phyloP scores from a whole-genome alignment of 2,329 filamentous ascomycete species.

The Fusarium sororula region DNA sequence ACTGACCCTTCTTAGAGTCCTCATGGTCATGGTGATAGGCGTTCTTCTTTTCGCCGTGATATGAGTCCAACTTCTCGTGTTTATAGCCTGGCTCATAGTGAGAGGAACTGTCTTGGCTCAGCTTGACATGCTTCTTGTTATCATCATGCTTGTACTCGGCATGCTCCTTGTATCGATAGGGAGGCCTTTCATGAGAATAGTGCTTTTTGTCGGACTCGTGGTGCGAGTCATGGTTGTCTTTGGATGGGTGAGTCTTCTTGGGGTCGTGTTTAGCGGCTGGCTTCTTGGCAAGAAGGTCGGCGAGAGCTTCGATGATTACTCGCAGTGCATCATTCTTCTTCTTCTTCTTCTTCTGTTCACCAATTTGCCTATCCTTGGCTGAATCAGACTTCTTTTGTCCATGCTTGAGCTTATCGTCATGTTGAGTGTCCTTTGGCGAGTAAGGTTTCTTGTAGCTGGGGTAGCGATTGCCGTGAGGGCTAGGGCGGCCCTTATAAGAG shows the following conservation, averaged over 20 bases:
- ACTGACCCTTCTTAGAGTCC: not conserved
- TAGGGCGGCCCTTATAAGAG: not conserved
- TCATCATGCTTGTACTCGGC: not conserved
- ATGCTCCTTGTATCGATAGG: not conserved
- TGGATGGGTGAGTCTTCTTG: not conserved
- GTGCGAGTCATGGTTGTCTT: not conserved
- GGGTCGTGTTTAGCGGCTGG: not conserved
- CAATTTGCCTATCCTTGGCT: not conserved
- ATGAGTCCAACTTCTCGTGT: not conserved
- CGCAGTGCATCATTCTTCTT: not conserved
- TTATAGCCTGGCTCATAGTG: not conserved
- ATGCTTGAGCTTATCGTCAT: not conserved
- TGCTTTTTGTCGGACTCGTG: not conserved
- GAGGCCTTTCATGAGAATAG: not conserved
- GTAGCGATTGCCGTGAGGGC: not conserved
- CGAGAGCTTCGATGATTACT: not conserved
- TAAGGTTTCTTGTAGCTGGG: not conserved
- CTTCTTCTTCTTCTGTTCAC: not conserved
- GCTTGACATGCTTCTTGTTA: not conserved
- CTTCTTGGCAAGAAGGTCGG: not conserved
- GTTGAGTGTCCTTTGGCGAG: not conserved
- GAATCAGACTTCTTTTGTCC: not conserved
- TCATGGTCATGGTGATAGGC: not conserved
- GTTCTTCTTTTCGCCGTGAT: not conserved
- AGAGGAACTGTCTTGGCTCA: not conserved